These are phyloP conservation scores for Boletus sensibilis DNA, from an alignment of 768 basidiomycete genomes.

Conservation along the genomic window DNA sequence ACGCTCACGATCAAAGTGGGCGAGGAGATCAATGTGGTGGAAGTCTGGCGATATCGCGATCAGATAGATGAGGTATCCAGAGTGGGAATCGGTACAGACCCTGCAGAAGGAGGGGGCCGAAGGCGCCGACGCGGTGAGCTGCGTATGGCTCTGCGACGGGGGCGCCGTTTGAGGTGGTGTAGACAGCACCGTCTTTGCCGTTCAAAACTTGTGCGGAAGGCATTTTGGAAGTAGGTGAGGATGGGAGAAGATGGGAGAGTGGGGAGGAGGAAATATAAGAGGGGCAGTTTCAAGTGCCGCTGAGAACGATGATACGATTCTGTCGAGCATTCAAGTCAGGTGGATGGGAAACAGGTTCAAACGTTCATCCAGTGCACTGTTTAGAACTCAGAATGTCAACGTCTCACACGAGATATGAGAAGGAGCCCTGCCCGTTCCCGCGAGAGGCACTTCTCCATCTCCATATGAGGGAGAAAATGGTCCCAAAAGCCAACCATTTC, in stretches of 20 bases:
- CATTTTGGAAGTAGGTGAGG: slow-evolving; percentile 42
- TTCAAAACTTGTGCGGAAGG: slow-evolving; percentile 60
- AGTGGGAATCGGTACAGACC: slow-evolving; percentile 43
- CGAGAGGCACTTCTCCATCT: background rate
- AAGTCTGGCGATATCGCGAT: slow-evolving; percentile 54
- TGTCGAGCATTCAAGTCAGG: slow-evolving; percentile 1
- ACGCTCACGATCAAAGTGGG: slow-evolving; percentile 92
- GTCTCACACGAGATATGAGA: slow-evolving; percentile 9
- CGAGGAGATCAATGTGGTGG: slow-evolving; percentile 84
- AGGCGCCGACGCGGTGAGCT: slow-evolving; percentile 67
- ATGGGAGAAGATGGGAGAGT: background rate
- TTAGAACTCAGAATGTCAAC: slow-evolving; percentile 10
- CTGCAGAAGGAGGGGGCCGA: slow-evolving; percentile 87
- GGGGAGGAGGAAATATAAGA: slow-evolving; percentile 10
- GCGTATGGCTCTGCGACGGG: slow-evolving; percentile 76
- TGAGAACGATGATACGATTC: slow-evolving; percentile 19
- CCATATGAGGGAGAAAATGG: background rate
- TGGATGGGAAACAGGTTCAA: slow-evolving; percentile 6
- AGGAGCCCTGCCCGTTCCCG: background rate
- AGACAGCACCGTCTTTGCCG: slow-evolving; percentile 56
- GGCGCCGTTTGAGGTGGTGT: slow-evolving; percentile 86
- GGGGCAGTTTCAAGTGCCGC: slow-evolving; percentile 27
- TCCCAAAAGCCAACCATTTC: background rate
- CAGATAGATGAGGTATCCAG: slow-evolving; percentile 7
- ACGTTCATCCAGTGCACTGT: background rate